A percentile compares a stretch with the other conserved stretches of the same genome.
Conservation (phyloP, 495 filamentous ascomycete genomes). For the Chaetomium tenue region DNA sequence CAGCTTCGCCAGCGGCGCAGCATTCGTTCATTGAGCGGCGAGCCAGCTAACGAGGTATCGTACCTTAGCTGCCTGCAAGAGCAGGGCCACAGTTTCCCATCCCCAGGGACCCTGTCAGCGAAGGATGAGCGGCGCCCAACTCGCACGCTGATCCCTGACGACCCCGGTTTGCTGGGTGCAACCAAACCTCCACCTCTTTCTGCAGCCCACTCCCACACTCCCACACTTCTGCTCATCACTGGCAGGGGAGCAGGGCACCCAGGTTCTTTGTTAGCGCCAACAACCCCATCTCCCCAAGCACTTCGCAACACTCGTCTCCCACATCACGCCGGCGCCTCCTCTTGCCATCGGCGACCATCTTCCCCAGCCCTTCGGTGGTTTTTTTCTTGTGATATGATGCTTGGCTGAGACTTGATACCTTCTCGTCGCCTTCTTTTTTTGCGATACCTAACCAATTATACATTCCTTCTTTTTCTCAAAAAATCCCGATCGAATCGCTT, state of each 20-base stretch:
- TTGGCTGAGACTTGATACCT: slow-evolving; percentile 2
- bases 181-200: not conserved
- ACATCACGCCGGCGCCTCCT: not conserved
- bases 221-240: not conserved
- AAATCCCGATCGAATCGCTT: slow-evolving; percentile 1
- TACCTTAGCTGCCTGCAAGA: not conserved
- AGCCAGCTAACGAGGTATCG: too few species aligned
- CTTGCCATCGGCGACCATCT: not conserved
- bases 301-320: not conserved
- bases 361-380: slow-evolving; percentile 4
- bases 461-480: slow-evolving; percentile 18
- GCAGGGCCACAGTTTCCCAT: slow-evolving; percentile 3
- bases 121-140: slow-evolving; percentile 11
- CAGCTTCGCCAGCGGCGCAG: slow-evolving; percentile 19
- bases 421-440: not conserved
- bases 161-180: slow-evolving; percentile 14
- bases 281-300: not conserved
- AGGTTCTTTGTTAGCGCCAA: slow-evolving; percentile 9
- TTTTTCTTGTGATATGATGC: slow-evolving; percentile 1
- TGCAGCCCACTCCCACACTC: not conserved
- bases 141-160: slow-evolving; percentile 17
- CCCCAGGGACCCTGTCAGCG: slow-evolving; percentile 10
- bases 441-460: slow-evolving; percentile 9
- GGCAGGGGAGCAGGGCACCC: not conserved
- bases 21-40: slow-evolving; percentile 1